phyloP scores from a whole-genome alignment of 768 basidiomycete species.

The Lepiota subincarnata region DNA sequence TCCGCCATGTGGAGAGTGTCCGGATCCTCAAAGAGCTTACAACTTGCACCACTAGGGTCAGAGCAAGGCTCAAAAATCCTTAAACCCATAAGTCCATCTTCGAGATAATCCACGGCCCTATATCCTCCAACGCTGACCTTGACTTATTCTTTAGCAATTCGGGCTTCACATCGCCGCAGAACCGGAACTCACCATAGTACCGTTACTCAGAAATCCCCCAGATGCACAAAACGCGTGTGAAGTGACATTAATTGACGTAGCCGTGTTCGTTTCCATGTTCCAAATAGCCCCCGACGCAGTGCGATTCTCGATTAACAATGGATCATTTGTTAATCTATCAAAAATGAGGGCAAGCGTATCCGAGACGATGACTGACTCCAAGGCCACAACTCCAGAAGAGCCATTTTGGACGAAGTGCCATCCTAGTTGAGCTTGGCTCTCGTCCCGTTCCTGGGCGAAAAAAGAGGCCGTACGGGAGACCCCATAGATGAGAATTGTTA shows the following conservation, averaged over 20 bases:
- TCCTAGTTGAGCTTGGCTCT: slow-evolving; percentile 5
- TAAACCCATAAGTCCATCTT: slow-evolving; percentile 32
- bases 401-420: slow-evolving; percentile 28
- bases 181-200: slow-evolving; percentile 28
- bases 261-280: slow-evolving; percentile 35
- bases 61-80: slow-evolving; percentile 37
- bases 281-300: slow-evolving; percentile 45
- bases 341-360: slow-evolving; percentile 26
- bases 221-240: slow-evolving; percentile 41
- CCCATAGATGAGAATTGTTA: no score
- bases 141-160: neutral
- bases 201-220: slow-evolving; percentile 37
- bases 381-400: slow-evolving; percentile 23
- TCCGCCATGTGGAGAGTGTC: slow-evolving; percentile 29
- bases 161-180: neutral
- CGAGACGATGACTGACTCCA: slow-evolving; percentile 27
- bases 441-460: no score
- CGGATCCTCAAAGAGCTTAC: slow-evolving; percentile 34
- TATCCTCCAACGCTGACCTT: slow-evolving; percentile 30
- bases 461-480: no score
- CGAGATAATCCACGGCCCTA: slow-evolving; percentile 22
- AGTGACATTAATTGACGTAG: slow-evolving; percentile 27
- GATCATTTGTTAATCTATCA: slow-evolving; percentile 31
- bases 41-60: slow-evolving; percentile 24
- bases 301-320: slow-evolving; percentile 36